phyloP scores from a whole-genome alignment of 352 stramenopile species.

The Aphanomyces cochlioides region DNA sequence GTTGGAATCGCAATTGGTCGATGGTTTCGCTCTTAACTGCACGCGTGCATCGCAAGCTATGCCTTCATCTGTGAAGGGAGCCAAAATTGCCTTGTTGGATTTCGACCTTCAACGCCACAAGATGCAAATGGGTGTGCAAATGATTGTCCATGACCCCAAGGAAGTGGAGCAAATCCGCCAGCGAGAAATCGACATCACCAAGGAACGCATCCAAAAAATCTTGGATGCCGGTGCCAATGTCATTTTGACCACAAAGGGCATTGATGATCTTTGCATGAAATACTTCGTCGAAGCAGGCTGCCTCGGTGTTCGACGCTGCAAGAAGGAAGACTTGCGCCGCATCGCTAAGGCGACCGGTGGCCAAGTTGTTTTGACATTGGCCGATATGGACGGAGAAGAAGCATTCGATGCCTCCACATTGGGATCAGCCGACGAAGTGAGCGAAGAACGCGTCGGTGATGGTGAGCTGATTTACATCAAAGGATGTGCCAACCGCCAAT shows the following conservation, averaged over 20 bases:
- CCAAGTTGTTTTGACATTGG: conserved; percentile 95
- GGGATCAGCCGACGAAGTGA: conserved; percentile 90
- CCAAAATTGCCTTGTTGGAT: conserved; percentile 97
- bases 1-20: conserved; percentile 87
- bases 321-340: conserved; percentile 97
- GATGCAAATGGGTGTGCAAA: conserved; percentile 95
- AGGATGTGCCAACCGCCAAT: conserved; percentile 90
- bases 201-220: conserved; percentile 99
- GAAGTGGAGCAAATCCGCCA: conserved; percentile 98
- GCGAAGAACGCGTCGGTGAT: conserved; percentile 96
- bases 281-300: conserved; percentile 99
- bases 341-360: conserved; percentile 98
- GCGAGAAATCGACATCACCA: conserved; percentile 99
- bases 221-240: conserved; percentile 97
- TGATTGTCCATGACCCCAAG: conserved; percentile 91
- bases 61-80: conserved; percentile 92
- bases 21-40: conserved; percentile 97
- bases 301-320: conserved; percentile 95
- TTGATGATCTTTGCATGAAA: conserved; percentile 99
- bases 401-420: conserved; percentile 93
- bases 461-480: conserved; percentile 99
- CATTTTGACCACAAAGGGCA: conserved; percentile 99
- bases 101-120: conserved; percentile 99
- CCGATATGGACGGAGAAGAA: conserved; percentile 98
- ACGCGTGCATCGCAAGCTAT: conserved; percentile 97